Conservation (phyloP, 148 eudicot genomes). For the Mesembryanthemum crystallinum region DNA sequence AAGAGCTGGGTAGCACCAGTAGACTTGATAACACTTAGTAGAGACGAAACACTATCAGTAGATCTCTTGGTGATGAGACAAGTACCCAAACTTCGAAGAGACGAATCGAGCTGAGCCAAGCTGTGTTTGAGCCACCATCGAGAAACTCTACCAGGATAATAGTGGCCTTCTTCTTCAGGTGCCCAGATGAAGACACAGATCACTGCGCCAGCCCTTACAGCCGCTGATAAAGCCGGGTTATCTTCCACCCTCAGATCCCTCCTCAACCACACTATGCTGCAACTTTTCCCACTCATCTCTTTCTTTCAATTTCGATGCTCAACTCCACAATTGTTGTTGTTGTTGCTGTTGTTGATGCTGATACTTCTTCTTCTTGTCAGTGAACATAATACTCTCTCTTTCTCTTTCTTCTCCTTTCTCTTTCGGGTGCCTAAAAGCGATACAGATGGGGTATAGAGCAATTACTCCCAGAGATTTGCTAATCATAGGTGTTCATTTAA, state of each 20-base stretch:
- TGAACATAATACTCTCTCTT: not conserved
- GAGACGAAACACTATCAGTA: slow-evolving; percentile 71
- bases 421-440: slow-evolving; percentile 6
- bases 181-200: slow-evolving; percentile 83
- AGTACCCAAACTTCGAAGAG: slow-evolving; percentile 79
- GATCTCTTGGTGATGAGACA: slow-evolving; percentile 82
- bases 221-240: slow-evolving; percentile 90
- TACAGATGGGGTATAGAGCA: slow-evolving; percentile 6
- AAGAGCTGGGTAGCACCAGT: slow-evolving; percentile 86
- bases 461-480: slow-evolving; percentile 3
- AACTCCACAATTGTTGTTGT: not conserved
- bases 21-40: slow-evolving; percentile 69
- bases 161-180: slow-evolving; percentile 96
- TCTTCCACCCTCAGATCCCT: slow-evolving; percentile 96
- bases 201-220: slow-evolving; percentile 77
- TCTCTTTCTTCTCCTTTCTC: not conserved
- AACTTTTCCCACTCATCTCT: slow-evolving; percentile 51
- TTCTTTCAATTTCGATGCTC: not conserved
- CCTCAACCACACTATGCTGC: slow-evolving; percentile 98
- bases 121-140: slow-evolving; percentile 99
- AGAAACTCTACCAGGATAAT: slow-evolving; percentile 89
- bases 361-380: not conserved
- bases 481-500: slow-evolving; percentile 15
- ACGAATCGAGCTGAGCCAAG: slow-evolving; percentile 74
- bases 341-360: not conserved